Percentiles rank a stretch among this genome's conserved stretches.
Evolutionary conservation across 2,329 filamentous ascomycete genomes (phyloP).

Genomic region (Fusarium tjaetaba): DNA sequence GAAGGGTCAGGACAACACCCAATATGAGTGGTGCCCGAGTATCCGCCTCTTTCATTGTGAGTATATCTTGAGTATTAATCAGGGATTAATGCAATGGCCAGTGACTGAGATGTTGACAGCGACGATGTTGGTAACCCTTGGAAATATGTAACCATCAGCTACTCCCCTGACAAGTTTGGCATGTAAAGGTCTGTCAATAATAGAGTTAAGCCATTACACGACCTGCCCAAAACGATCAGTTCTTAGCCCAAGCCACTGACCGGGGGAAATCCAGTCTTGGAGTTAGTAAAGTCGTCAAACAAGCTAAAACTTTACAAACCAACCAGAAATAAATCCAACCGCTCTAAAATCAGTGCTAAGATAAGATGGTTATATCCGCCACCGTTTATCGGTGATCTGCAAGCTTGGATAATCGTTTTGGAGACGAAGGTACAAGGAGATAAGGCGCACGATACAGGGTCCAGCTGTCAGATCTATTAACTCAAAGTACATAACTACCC

Average conservation of each 20-base stretch:
- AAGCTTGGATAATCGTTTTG: background rate
- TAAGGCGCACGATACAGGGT: background rate
- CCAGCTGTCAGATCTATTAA: background rate
- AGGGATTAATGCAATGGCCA: rapidly evolving
- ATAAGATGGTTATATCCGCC: background rate
- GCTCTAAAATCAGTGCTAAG: too few relatives aligned
- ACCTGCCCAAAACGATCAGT: background rate
- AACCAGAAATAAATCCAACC: background rate
- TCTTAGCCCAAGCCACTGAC: background rate
- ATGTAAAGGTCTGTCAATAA: background rate
- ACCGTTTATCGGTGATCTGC: background rate
- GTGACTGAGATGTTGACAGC: background rate
- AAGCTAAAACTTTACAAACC: background rate
- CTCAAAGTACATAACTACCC: background rate
- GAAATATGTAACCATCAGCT: background rate
- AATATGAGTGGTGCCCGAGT: background rate
- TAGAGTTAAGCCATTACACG: background rate
- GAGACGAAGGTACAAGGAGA: background rate
- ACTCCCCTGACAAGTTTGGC: background rate
- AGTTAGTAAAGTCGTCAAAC: background rate
- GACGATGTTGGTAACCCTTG: too few relatives aligned
- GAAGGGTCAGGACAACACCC: background rate
- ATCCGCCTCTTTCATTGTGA: background rate
- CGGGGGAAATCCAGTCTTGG: background rate
- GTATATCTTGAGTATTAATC: background rate